These are phyloP conservation scores for Boletus vinaceobasis DNA, from an alignment of 768 basidiomycete genomes.

Conservation along the genomic window DNA sequence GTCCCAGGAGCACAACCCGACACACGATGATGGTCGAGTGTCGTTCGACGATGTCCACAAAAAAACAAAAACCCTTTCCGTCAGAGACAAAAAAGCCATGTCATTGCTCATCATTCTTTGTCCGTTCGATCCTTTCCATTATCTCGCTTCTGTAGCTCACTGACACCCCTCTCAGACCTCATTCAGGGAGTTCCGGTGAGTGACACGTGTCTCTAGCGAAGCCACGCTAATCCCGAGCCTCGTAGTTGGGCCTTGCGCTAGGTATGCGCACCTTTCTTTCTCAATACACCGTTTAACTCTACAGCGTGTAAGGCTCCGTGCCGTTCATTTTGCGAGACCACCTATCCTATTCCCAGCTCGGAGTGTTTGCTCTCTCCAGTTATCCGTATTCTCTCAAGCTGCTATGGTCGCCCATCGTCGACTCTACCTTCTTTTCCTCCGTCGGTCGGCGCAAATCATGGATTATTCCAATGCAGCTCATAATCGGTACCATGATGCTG, in stretches of 20 bases:
- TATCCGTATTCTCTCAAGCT: conserved; percentile 97
- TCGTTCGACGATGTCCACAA: conserved; percentile 33
- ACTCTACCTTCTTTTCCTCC: conserved; percentile 77
- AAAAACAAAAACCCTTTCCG: conserved; percentile 52
- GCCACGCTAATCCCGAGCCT: conserved; percentile 4
- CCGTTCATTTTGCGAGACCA: conserved; percentile 95
- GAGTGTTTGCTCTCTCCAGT: conserved; percentile 86
- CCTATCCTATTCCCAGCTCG: conserved; percentile 95
- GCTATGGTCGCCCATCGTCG: conserved; percentile 96
- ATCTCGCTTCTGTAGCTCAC: conserved; percentile 14
- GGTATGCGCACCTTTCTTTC: conserved; percentile 40
- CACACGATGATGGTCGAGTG: conserved; percentile 33
- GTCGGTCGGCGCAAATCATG: conserved; percentile 96
- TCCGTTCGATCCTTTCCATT: conserved; percentile 41
- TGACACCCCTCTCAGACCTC: conserved; percentile 51
- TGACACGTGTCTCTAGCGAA: conserved; percentile 18
- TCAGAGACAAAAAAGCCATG: conserved; percentile 82
- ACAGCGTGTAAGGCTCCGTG: conserved; percentile 65
- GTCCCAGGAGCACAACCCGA: conserved; percentile 49
- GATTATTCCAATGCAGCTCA: conserved; percentile 96
- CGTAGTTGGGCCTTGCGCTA: conserved; percentile 82
- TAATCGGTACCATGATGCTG: conserved; percentile 82
- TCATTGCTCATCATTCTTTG: conserved; percentile 82
- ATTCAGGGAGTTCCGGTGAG: conserved; percentile 89
- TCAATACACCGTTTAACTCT: conserved; percentile 3